Base-by-base conservation (phyloP, 2,329 filamentous ascomycete genomes). In the Paecilomyces dactylethromorphus region DNA sequence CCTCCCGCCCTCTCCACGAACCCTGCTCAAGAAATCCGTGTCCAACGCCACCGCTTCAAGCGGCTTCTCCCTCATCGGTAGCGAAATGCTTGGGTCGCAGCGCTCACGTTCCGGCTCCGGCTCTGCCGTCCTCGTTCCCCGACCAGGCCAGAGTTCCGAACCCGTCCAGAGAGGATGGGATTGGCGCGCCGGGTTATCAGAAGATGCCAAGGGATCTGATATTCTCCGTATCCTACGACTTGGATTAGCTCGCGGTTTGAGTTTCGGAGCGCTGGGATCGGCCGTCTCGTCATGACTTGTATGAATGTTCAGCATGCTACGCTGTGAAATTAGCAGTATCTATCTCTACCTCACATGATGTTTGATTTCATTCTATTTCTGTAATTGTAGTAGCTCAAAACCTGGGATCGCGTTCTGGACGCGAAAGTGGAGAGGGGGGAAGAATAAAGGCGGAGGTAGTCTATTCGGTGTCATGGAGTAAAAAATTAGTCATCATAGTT, bases 191-290 rank as follows among this genome's bases (percentile, higher is more conserved):
- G 81, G 80, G 1, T 76, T 90, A 53, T 71, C 77, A 10, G 81
- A 83, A 31, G 80, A 79, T 11, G 84, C 82, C 18, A 85, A 78
- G 62, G 89, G 86, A 0, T 80, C 81, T 54, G 89, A 93, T 62
- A 79, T 97, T n/a, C 75, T 96, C 60, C 81, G 82, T 63, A 82
- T 87, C 63, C 71, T 96, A 73, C 83, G 92, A 63, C 72, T 91
- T 56, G 89, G 87, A 2, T 73, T 96, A 68, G 89, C 90, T 13
- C 85, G 83, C 71, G 91, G 94, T 64, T 76, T 95, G 68, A 74
- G 72, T 57, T 67, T 70, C 49, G 69, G 68, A n/a, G 72, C 70
- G n/a, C 66, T 74, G 59, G 69, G 68, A 29, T 60, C 56, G 24
- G 62, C 66, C 24, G 39, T 45, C 39, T 18, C 39, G 5, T 45